phyloP scores from a whole-genome alignment of 2,329 filamentous ascomycete genomes.

The Cryphonectria naterciae region DNA sequence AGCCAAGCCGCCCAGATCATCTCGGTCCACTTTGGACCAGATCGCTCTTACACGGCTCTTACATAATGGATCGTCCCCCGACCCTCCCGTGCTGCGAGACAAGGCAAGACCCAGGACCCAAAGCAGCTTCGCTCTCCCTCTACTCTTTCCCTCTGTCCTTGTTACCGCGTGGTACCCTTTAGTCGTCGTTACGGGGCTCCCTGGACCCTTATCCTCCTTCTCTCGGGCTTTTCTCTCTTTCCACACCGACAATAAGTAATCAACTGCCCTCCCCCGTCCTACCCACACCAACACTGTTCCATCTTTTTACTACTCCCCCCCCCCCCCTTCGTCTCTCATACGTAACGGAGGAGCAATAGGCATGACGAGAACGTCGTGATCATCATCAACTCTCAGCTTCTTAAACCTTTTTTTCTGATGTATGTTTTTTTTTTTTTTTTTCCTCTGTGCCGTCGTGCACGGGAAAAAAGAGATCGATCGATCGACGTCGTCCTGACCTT shows the following conservation, averaged over 20 bases:
- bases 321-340: not conserved
- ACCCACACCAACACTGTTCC: constrained; percentile 1
- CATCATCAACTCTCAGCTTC: not conserved
- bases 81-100: not conserved
- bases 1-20: not conserved
- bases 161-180: not conserved
- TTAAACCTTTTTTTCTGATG: not conserved
- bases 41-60: constrained; percentile 6
- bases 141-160: not conserved
- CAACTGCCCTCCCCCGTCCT: constrained; percentile 8
- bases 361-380: not conserved
- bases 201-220: not conserved
- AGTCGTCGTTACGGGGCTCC: not conserved
- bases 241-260: constrained; percentile 22
- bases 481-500: not conserved
- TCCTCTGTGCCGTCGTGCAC: not conserved
- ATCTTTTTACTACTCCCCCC: not conserved
- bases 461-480: not conserved
- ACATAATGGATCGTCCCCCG: constrained; percentile 19
- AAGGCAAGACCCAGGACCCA: not conserved
- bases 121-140: not conserved
- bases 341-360: not conserved
- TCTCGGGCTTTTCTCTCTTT: not conserved
- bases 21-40: not conserved
- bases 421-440: constrained; percentile 6